Conservation (phyloP, 2,329 filamentous ascomycete genomes). For the Penicillium sp. region DNA sequence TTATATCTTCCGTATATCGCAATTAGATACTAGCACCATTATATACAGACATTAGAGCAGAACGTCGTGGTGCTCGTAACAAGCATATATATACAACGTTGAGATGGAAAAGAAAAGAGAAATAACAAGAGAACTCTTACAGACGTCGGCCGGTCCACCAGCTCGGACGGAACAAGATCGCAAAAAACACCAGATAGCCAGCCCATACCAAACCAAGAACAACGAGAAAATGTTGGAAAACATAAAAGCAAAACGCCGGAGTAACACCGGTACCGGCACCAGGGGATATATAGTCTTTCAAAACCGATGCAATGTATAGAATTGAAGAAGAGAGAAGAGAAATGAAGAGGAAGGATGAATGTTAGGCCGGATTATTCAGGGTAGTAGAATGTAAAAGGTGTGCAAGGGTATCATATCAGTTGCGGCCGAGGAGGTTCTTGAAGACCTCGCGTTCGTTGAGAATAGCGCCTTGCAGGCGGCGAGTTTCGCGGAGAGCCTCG, state of each 20-base stretch:
- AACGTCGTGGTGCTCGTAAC: slow-evolving; percentile 20
- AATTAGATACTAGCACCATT: slow-evolving; percentile 1
- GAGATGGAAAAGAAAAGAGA: not conserved
- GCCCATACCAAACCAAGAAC: not conserved
- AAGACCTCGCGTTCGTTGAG: slow-evolving; percentile 67
- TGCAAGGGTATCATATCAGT: slow-evolving; percentile 4
- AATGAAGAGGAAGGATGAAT: not conserved
- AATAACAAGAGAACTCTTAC: not conserved
- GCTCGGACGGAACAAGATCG: not conserved
- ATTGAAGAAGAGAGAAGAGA: not conserved
- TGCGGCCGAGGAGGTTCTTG: slow-evolving; percentile 51
- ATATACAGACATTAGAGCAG: slow-evolving; percentile 19
- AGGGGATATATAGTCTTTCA: slow-evolving; percentile 14
- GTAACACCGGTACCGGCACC: slow-evolving; percentile 11
- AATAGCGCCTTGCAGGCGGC: slow-evolving; percentile 70
- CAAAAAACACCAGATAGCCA: not conserved
- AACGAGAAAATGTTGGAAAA: not conserved
- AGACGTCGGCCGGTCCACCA: not conserved
- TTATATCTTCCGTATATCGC: not conserved
- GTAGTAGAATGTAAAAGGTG: slow-evolving; percentile 4
- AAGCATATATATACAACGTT: slow-evolving; percentile 17
- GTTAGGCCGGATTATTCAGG: not conserved
- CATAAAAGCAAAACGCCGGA: not conserved
- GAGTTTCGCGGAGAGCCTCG: slow-evolving; percentile 73
- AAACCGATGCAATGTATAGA: slow-evolving; percentile 3